Percentiles rank a stretch among this genome's conserved stretches.
phyloP scores from a whole-genome alignment of 768 basidiomycete species.

The Tylopilus subfusipes region DNA sequence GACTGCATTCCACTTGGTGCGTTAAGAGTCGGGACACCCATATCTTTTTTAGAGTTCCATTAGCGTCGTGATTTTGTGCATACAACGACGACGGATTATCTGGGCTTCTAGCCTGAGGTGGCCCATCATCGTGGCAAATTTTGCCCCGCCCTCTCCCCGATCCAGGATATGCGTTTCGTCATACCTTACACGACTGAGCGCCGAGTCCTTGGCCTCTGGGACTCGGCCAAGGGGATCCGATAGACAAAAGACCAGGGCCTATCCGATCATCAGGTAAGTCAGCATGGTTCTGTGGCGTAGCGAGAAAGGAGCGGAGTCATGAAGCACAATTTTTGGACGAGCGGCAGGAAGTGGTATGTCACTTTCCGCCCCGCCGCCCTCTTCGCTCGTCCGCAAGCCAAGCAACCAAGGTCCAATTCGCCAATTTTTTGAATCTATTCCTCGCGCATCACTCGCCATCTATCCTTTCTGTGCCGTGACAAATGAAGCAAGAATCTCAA shows the following conservation, averaged over 20 bases:
- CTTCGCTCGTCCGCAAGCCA: background rate
- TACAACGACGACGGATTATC: background rate
- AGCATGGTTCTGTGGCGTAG: conserved; percentile 22
- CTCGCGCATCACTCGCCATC: background rate
- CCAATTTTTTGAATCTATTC: background rate
- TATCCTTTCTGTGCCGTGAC: background rate
- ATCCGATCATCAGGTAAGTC: conserved; percentile 10
- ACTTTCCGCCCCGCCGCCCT: background rate
- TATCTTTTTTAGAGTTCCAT: conserved; percentile 12
- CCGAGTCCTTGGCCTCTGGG: background rate
- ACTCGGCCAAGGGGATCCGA: conserved; percentile 1
- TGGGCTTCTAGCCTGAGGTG: conserved; percentile 1
- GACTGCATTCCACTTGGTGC: background rate
- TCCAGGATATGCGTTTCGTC: background rate
- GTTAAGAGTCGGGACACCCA: background rate
- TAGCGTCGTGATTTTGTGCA: background rate
- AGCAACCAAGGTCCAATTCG: background rate
- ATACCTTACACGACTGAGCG: background rate
- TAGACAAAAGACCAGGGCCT: background rate
- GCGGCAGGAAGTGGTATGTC: background rate
- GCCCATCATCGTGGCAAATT: background rate
- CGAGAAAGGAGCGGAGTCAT: conserved; percentile 8
- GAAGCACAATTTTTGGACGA: background rate
- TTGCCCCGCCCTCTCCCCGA: background rate
- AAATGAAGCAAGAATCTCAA: background rate